Percentiles rank a stretch among this genome's conserved stretches.
Evolutionary conservation across 2,329 filamentous ascomycete genomes (phyloP).

Genomic region (Mycogone perniciosa): DNA sequence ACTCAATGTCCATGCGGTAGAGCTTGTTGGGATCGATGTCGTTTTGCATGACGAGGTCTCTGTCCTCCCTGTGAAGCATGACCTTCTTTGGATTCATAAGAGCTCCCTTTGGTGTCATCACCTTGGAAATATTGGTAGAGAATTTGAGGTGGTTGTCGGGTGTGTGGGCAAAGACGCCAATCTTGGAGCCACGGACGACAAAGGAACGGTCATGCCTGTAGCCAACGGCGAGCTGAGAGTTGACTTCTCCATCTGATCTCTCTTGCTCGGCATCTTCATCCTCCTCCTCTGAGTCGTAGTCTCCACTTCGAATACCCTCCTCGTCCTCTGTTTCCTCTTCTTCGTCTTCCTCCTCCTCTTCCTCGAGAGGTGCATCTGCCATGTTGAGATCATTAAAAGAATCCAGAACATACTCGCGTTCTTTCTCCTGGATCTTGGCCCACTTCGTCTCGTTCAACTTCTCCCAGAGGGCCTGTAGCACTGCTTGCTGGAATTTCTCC

Average conservation of each 20-base stretch:
- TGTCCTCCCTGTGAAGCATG: constrained; percentile 89
- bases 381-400: constrained; percentile 92
- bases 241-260: constrained; percentile 68
- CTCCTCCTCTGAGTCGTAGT: constrained; percentile 64
- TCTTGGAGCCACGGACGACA: constrained; percentile 94
- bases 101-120: constrained; percentile 79
- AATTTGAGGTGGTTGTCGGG: constrained; percentile 89
- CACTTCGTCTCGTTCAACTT: constrained; percentile 92
- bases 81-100: constrained; percentile 93
- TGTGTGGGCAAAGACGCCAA: constrained; percentile 97
- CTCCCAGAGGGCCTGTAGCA: constrained; percentile 96
- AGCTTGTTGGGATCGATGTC: constrained; percentile 77
- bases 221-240: constrained; percentile 89
- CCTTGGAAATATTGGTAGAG: constrained; percentile 93
- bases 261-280: constrained; percentile 69
- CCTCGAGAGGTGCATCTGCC: constrained; percentile 59
- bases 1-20: constrained; percentile 96
- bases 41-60: constrained; percentile 85
- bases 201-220: constrained; percentile 97
- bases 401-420: constrained; percentile 89
- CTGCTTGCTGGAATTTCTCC: constrained; percentile 83
- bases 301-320: constrained; percentile 62
- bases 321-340: constrained; percentile 50
- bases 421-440: constrained; percentile 85
- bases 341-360: constrained; percentile 43